Evolutionary conservation across 768 basidiomycete genomes (phyloP), one percentile per base, ranked within the genome.

Genomic region (Ramaria sp.): DNA sequence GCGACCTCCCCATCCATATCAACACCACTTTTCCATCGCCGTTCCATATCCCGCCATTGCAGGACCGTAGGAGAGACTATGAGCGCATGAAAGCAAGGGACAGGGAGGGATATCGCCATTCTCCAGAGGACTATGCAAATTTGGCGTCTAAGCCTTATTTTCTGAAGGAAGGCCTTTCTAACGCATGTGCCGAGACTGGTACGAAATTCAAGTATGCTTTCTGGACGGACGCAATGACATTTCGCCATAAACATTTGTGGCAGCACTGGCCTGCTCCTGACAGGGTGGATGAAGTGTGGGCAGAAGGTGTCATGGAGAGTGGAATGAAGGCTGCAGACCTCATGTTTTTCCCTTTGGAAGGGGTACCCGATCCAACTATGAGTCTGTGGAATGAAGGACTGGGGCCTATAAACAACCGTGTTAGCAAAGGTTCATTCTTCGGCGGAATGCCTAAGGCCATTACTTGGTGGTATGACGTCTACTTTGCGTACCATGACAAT

Each of bases 391-490:
- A 58, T 32, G 70, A 76, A 47, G 67, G 67, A 10, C 65, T 68
- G 61, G 80, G 79, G 3, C 78, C 78, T 0, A 62, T 81, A 3
- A 76, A 78, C 61, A 64, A 64, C 28, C 71, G 75, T 22, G 68
- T 80, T 45, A 75, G 75, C 57, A 73, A 79, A 71, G 78, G 79
- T 76, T 78, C 78, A 0, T 80, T 80, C 61, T 81, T 81, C 55
- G 79, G 80, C 8, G 78, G 78, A 9, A 62, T 71, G 0, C 73
- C 73, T 1, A 37, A 59, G 8, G 68, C 75, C 0, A 63, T 79
- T 27, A 58, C 66, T 4, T 78, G 77, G 78, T 80, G 69, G 65
- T 61, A 69, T 0, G 53, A 63, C 13, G 63, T 65, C 1, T 82
- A 71, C 61, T 81, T 78, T 60, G 65, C 69, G 0, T 76, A 76